These are phyloP conservation scores for Sphagnum fallax DNA, from an alignment of 228 moss, liverwort and hornwort genomes.

Conservation along the genomic window DNA sequence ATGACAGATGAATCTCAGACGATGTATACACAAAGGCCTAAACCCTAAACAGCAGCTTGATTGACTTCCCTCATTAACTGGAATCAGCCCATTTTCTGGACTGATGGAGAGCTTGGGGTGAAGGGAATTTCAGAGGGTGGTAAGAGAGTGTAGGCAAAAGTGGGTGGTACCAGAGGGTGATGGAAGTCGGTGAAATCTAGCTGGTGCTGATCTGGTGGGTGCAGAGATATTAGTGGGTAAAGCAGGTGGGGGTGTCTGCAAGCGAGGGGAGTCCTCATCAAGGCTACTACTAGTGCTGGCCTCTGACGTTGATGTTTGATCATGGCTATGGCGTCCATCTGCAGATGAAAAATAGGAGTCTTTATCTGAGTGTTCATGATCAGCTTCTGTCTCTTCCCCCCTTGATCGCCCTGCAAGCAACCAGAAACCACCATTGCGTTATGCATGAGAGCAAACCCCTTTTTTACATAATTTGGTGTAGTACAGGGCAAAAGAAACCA, in stretches of 20 bases:
- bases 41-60: too few relatives aligned
- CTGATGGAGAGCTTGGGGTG: background rate
- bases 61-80: background rate
- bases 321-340: slow-evolving; percentile 19
- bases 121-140: background rate
- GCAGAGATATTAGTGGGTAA: background rate
- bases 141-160: background rate
- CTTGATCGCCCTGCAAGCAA: slow-evolving; percentile 13
- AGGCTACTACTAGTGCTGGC: slow-evolving; percentile 54
- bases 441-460: background rate
- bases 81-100: background rate
- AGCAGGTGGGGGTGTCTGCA: background rate
- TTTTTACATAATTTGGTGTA: background rate
- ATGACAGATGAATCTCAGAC: too few relatives aligned
- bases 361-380: slow-evolving; percentile 52
- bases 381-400: slow-evolving; percentile 37
- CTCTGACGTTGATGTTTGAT: slow-evolving; percentile 54
- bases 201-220: background rate
- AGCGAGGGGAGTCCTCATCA: slow-evolving; percentile 56
- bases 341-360: slow-evolving; percentile 37
- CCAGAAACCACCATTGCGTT: background rate
- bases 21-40: too few relatives aligned
- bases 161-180: background rate
- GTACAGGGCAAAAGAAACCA: background rate
- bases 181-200: background rate